Base-by-base conservation (phyloP, 257 asterid genomes). In the Marsdenia floribunda region DNA sequence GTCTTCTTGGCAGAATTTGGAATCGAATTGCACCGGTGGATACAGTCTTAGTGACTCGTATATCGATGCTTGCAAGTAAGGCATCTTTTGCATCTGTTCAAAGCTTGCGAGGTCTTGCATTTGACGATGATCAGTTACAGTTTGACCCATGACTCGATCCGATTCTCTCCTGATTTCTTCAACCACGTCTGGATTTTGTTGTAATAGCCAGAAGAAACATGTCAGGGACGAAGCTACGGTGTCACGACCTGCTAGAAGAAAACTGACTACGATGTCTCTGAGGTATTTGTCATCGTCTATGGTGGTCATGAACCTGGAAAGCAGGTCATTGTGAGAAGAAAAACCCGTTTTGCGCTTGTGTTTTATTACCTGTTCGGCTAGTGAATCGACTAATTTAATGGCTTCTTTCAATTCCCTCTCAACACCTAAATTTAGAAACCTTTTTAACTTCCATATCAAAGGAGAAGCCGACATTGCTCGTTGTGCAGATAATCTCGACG, bases 1-100 rank as follows among this genome's bases (percentile, higher is more conserved):
- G 37, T 90, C 90, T 12, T 78, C 72, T 18, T 72, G 76, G 16
- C 96, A 82, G 46, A 87, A 90, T 72, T 92, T 92, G 0, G 97
- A 92, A 74, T 92, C 97, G 47, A 92, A 88, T 59, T 92, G 96
- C 57, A 92, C 96, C 0, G 97, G 97, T 1, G 97, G 97, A 68
- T 80, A 90, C 2, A 92, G 74, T 37, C 96, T 74, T 84, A 90
- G 82, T 78, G 90, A 82, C 85, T 92, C 96, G 76, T 88, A 87
- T 26, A 89, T 79, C 24, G 91, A 88, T 15, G 93, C 96, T 29
- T 91, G 88, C 42, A 92, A 68, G 70, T 85, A 88, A 33, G 81
- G 88, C 93, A 88, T 85, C 55, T 82, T 80, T 0, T 80, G 80
- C 26, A 88, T 66, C 75, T 87, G 85, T 53, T 77, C 72, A n/a